These are phyloP conservation scores for Botrytis aclada DNA, from an alignment of 2,329 filamentous ascomycete species.

Conservation along the genomic window DNA sequence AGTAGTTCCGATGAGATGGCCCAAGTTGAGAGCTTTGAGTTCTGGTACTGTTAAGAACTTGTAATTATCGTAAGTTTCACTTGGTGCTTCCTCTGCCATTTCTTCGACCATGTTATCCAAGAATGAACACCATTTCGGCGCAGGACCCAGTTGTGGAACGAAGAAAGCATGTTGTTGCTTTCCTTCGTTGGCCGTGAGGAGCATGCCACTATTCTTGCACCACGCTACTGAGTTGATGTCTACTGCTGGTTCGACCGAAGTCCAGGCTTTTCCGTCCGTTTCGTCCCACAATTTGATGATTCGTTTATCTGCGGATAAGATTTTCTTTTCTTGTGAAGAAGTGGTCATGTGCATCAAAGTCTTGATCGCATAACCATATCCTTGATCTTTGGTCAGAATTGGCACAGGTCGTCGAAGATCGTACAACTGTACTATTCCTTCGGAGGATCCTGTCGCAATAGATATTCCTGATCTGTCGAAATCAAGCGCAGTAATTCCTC, in stretches of 20 bases:
- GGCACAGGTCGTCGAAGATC: constrained; percentile 87
- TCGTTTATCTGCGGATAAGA: constrained; percentile 87
- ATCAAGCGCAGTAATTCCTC: constrained; percentile 80
- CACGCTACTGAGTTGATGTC: constrained; percentile 94
- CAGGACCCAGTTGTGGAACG: constrained; percentile 87
- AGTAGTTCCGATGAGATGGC: constrained; percentile 86
- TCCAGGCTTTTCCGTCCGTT: constrained; percentile 81
- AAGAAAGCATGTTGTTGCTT: constrained; percentile 94
- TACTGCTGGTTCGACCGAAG: constrained; percentile 88
- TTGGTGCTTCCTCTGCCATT: constrained; percentile 80
- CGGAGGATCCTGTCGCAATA: constrained; percentile 81
- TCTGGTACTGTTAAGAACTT: constrained; percentile 93
- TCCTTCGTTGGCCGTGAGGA: constrained; percentile 95
- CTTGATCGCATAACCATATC: constrained; percentile 89
- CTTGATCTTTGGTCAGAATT: constrained; percentile 88
- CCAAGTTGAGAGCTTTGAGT: constrained; percentile 78
- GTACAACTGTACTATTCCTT: constrained; percentile 84
- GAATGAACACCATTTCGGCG: constrained; percentile 94
- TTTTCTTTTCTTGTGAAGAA: constrained; percentile 75
- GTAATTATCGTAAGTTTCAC: constrained; percentile 96
- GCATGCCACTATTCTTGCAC: constrained; percentile 89
- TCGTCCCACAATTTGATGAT: constrained; percentile 98
- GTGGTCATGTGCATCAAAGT: constrained; percentile 73
- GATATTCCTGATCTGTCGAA: constrained; percentile 83
- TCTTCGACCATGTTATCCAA: constrained; percentile 97